Evolutionary conservation across 495 filamentous ascomycete genomes (phyloP), one percentile per base, ranked within the genome.

Genomic region (Penicillium longicatenatum): DNA sequence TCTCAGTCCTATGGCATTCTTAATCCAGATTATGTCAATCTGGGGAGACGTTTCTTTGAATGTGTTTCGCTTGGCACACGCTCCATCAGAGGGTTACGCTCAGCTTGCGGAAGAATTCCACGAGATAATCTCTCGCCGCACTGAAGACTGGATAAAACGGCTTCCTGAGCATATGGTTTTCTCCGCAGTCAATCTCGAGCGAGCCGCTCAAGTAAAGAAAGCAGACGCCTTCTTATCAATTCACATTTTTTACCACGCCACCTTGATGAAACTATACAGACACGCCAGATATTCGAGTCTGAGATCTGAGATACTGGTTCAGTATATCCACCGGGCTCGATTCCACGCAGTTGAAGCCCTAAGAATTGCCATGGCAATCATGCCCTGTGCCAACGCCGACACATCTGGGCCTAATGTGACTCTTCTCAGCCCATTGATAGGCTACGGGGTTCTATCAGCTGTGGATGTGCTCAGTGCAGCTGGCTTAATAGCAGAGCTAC

Each of bases 41-140:
- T 89, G 82, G 84, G 82, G 83, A 1, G 83, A 89, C 31, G 80
- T 88, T 3, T 82, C 83, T 61, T 72, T 80, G 7, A 75, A 83
- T 50, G 79, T 82, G 29, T 83, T 84, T 64, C 79, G 84, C 33
- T 57, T 80, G 24, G 70, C 81, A 1, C 73, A 87, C 53, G 76
- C 80, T 24, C 73, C 77, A 6, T 58, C 71, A 7, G 64, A 73
- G 8, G 60, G 70, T 17, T 84, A 83, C 57, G 60, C 60, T 41
- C 65, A 61, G 48, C 64, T 65, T 1, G 82, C 82, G 52, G 75
- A 79, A 50, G 67, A 74, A 16, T 85, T 85, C 52, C 80, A 86
- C 52, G 66, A 68, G 7, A 72, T 65, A 16, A 75, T 77, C n/a
- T 67, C 78, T 20, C 70, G 67, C 7, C 77, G 78, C 14, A 70